Evolutionary conservation across 2,329 filamentous ascomycete species (phyloP), one percentile per base, ranked within the genome.

Genomic region (Talaromyces verruculosus): DNA sequence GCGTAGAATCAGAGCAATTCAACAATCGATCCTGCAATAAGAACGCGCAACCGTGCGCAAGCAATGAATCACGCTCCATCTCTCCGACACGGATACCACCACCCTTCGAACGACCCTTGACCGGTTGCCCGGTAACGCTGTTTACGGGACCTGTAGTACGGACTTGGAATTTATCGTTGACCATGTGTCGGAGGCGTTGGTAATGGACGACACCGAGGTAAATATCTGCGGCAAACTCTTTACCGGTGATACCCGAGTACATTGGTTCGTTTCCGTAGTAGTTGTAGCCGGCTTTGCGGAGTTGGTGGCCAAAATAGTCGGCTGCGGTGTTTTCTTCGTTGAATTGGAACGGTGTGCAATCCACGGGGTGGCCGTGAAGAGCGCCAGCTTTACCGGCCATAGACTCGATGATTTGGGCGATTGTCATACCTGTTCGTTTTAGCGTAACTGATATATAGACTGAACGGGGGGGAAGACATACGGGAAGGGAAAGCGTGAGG

Each of bases 141-240:
- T 95, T 95, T 51, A 97, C 90, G 0, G 93, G 93, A 64, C 95
- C 95, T 0, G 95, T 98, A 2, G 95, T 98, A 79, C 95, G 89
- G 65, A 98, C 95, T 79, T 99, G 95, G 84, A 91, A 99, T 81
- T 99, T 99, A 81, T 99, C 95, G 86, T 97, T 98, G 65, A 99
- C 95, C 95, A 99, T 99, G 89, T 99, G 95, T 77, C 95, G 87
- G 68, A 99, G 86, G 78, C 95, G 89, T 81, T 99, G 95, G 84
- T 99, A 99, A 84, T 98, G 98, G 68, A 99, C 95, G 11, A 97
- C 89, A 57, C 95, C 95, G 67, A 98, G 88, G 81, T 96, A 99
- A 74, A 99, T 98, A 76, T 99, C 95, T 6, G 93, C 94, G 22
- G 89, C 89, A 47, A 99, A 89, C 79, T 98, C 94, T 77, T 96